These are phyloP conservation scores for Geranium rotundifolium DNA, from an alignment of 345 rosid species.

Conservation along the genomic window DNA sequence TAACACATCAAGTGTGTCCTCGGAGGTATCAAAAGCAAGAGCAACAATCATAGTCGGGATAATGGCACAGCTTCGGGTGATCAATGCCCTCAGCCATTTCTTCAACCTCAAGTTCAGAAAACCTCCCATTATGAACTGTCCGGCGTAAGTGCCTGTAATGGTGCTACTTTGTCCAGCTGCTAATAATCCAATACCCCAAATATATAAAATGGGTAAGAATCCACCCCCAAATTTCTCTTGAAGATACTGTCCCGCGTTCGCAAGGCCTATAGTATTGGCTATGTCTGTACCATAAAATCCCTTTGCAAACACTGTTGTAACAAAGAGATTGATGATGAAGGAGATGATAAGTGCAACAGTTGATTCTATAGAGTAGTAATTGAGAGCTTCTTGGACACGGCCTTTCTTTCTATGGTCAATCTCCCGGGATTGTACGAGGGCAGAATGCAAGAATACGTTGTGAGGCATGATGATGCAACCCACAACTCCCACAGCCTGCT, in stretches of 20 bases:
- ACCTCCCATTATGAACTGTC: too few species aligned
- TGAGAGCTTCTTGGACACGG: slow-evolving; percentile 15
- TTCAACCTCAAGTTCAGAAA: slow-evolving; percentile 14
- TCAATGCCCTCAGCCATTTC: slow-evolving; percentile 21
- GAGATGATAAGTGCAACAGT: slow-evolving; percentile 7
- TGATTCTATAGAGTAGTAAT: slow-evolving; percentile 15
- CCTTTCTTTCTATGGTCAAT: slow-evolving; percentile 9
- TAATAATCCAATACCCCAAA: slow-evolving; percentile 17
- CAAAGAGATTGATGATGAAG: slow-evolving; percentile 16
- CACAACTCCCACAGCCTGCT: slow-evolving; percentile 14
- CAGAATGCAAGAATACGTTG: slow-evolving; percentile 14
- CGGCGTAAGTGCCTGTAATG: slow-evolving; percentile 1
- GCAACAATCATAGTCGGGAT: slow-evolving; percentile 12
- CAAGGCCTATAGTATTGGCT: slow-evolving; percentile 12
- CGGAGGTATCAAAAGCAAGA: slow-evolving; percentile 8
- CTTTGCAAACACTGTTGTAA: slow-evolving; percentile 14
- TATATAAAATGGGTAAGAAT: slow-evolving; percentile 10
- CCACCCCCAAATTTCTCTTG: slow-evolving; percentile 16
- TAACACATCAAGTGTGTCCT: slow-evolving; percentile 11
- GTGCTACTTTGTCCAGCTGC: slow-evolving; percentile 20
- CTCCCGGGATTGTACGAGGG: slow-evolving; percentile 18
- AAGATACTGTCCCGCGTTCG: slow-evolving; percentile 8
- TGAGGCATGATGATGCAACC: slow-evolving; percentile 9
- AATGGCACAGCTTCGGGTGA: slow-evolving; percentile 15
- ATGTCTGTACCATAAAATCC: slow-evolving; percentile 12